These are phyloP conservation scores for Salmacisia buchloeana DNA, from an alignment of 1,284 basidiomycete species.

Conservation along the genomic window DNA sequence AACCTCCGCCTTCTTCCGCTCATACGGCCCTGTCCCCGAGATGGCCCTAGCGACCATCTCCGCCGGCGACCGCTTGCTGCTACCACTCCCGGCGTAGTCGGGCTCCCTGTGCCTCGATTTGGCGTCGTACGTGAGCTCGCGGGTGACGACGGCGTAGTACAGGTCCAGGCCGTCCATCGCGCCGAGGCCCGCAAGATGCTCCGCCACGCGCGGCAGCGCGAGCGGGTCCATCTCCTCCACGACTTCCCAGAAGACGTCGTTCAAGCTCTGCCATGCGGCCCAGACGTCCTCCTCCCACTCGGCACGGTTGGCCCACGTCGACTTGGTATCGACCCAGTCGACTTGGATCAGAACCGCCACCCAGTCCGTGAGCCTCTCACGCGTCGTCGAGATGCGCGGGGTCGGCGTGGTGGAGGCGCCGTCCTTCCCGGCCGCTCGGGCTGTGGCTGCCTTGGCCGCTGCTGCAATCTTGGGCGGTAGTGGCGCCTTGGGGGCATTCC, in stretches of 20 bases:
- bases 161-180: constrained; percentile 19
- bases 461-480: not conserved
- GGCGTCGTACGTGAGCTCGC: constrained; percentile 13
- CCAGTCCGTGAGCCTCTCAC: not conserved
- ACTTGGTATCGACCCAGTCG: not conserved
- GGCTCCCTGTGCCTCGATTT: not conserved
- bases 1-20: constrained; percentile 12
- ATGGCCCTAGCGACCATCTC: not conserved
- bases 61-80: not conserved
- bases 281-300: constrained; percentile 8
- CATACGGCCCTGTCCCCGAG: not conserved
- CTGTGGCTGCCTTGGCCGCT: not conserved
- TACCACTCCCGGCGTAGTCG: not conserved
- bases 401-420: too few relatives aligned
- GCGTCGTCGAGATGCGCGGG: too few relatives aligned
- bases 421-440: too few relatives aligned
- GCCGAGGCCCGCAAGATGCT: constrained; percentile 2
- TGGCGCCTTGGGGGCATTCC: not conserved
- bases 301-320: not conserved
- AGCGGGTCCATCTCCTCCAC: constrained; percentile 19
- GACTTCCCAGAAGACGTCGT: constrained; percentile 16
- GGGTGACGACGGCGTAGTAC: constrained; percentile 21
- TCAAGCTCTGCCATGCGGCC: constrained; percentile 18
- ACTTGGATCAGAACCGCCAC: not conserved
- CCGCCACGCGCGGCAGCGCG: constrained; percentile 12